Evolutionary conservation across 495 filamentous ascomycete genomes (phyloP), one percentile per base, ranked within the genome.

Genomic region (Penicillium canescens): DNA sequence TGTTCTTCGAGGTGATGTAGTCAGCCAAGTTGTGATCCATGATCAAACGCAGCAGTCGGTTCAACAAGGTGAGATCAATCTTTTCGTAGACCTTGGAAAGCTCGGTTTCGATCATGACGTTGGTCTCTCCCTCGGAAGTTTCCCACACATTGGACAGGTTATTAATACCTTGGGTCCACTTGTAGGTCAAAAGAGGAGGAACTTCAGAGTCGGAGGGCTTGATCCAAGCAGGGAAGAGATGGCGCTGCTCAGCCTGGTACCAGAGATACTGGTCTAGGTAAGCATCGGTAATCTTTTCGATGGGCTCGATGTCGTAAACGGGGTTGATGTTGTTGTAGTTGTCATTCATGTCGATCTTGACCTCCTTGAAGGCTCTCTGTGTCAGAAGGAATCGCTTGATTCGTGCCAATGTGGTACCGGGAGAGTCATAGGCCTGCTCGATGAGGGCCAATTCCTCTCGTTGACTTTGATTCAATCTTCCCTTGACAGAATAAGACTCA

Each of bases 1-100:
- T 99, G 76, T 99, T 99, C 82, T 99, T 99, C 4, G 92, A 91
- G 10, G 92, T 96, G 69, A 99, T 99, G 72, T 99, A 99, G 69
- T 99, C 95, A 6, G 95, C 95, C 65, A 99, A 72, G 71, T 99
- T 99, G 79, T 98, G 95, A 62, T 99, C 95, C 95, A 99, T 99
- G 68, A 99, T 96, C 60, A 99, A 74, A 28, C 95, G 84, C 41
- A 98, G 78, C 38, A 99, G 79, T 46, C 93, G 86, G 74, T 99
- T 98, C 54, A 99, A 79, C 49, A 99, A 76, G 2, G 95, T 98
- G 44, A 99, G 79, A 80, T 99, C 95, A 44, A 99, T 96, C 82
- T 98, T 99, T 73, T 99, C 95, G 63, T 99, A 98, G 49, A 99
- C 92, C 74, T 99, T 99, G 11, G 93, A 96, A 4, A 99, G 74